A percentile compares a stretch with the other conserved stretches of the same genome.
phyloP scores from a whole-genome alignment of 2,329 filamentous ascomycete species.

The Ceratocystis cacaofunesta region DNA sequence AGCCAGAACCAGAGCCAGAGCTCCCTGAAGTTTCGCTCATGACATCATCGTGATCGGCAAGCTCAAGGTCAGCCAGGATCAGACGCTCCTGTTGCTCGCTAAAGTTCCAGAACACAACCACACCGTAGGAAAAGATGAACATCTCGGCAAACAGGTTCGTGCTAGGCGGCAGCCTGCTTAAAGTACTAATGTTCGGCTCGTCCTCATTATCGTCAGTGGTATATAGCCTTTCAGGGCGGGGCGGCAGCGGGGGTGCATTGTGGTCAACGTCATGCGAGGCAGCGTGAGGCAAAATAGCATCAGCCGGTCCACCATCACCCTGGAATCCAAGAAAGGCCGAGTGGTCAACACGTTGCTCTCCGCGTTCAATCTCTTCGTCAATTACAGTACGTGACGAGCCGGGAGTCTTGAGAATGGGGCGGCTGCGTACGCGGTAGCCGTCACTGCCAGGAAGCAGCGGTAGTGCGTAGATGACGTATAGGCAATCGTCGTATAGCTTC shows the following conservation, averaged over 20 bases:
- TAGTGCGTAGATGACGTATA: slow-evolving; percentile 90
- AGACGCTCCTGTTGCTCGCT: slow-evolving; percentile 93
- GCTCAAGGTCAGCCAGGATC: slow-evolving; percentile 84
- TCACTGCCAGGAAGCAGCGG: slow-evolving; percentile 74
- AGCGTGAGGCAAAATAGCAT: slow-evolving; percentile 15
- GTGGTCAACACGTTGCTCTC: slow-evolving; percentile 74
- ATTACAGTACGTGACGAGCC: slow-evolving; percentile 78
- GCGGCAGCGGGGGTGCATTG: not conserved
- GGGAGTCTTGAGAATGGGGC: slow-evolving; percentile 80
- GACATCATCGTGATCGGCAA: slow-evolving; percentile 56
- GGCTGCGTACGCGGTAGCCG: slow-evolving; percentile 76
- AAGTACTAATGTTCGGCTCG: slow-evolving; percentile 12
- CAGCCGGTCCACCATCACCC: slow-evolving; percentile 19
- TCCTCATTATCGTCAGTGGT: slow-evolving; percentile 17
- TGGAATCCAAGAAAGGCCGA: slow-evolving; percentile 11
- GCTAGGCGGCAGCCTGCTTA: slow-evolving; percentile 50
- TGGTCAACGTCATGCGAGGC: not conserved
- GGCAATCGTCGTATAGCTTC: slow-evolving; percentile 93
- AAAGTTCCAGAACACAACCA: slow-evolving; percentile 98
- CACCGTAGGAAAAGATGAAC: slow-evolving; percentile 94
- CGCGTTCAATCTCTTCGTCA: slow-evolving; percentile 91
- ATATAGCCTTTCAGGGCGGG: slow-evolving; percentile 13
- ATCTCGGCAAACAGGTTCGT: slow-evolving; percentile 78
- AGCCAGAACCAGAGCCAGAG: not conserved
- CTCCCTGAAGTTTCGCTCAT: slow-evolving; percentile 24